These are phyloP conservation scores for Huiozyma naganishii DNA, from an alignment of 805 yeast species.

Conservation along the genomic window DNA sequence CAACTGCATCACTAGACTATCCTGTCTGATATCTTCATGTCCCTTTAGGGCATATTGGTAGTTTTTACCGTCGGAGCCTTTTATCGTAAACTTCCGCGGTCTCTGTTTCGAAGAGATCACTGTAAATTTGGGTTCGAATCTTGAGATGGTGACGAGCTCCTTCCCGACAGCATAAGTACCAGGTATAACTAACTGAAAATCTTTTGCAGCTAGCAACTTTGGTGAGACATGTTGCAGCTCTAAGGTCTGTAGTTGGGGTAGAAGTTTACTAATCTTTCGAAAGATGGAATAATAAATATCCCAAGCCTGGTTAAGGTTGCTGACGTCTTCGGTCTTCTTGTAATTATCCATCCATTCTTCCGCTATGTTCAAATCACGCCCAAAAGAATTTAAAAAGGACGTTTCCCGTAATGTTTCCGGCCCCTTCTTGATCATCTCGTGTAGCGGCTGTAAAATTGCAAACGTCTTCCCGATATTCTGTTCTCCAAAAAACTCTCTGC, in stretches of 20 bases:
- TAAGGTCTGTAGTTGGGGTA: constrained; percentile 75
- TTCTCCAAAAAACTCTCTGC: constrained; percentile 85
- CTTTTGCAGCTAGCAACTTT: constrained; percentile 61
- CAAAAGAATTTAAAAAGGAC: constrained; percentile 86
- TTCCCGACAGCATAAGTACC: constrained; percentile 86
- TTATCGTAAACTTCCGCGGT: constrained; percentile 71
- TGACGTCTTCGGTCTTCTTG: constrained; percentile 73
- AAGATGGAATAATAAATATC: constrained; percentile 90
- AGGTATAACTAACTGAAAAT: constrained; percentile 83
- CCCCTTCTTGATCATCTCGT: constrained; percentile 70
- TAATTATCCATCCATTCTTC: constrained; percentile 86
- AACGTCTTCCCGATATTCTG: constrained; percentile 93
- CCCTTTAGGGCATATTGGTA: constrained; percentile 81
- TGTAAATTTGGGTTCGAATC: constrained; percentile 71
- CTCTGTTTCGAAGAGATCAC: constrained; percentile 93
- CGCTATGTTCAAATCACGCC: constrained; percentile 86
- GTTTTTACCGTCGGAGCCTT: constrained; percentile 87
- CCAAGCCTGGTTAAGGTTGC: constrained; percentile 95
- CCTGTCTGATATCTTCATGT: constrained; percentile 97
- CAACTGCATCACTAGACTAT: constrained; percentile 92
- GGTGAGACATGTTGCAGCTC: constrained; percentile 94
- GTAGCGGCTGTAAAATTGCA: constrained; percentile 80
- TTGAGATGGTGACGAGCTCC: constrained; percentile 58
- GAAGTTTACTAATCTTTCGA: constrained; percentile 77
- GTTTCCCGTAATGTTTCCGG: constrained; percentile 90